Conservation (phyloP, 371 early-diverging fungal species). For the Mucor saturninus region DNA sequence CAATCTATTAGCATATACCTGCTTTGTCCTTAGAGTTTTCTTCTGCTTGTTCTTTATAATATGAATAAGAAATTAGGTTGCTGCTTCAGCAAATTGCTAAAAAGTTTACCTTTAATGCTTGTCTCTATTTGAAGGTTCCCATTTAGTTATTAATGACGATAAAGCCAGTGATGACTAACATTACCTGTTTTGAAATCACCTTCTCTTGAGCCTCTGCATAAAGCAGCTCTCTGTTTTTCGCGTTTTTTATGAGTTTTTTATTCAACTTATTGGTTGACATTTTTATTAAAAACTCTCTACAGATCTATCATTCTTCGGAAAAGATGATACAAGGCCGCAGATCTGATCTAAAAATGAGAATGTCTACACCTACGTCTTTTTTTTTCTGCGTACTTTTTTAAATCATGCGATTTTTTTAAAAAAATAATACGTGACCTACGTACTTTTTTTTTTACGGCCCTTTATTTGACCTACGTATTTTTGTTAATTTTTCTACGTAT, state of each 20-base stretch:
- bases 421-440: too few relatives aligned
- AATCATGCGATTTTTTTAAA: too few relatives aligned
- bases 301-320: too few relatives aligned
- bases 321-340: conserved; percentile 1
- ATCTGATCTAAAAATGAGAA: too few relatives aligned
- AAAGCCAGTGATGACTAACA: conserved; percentile 9
- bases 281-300: conserved; percentile 21
- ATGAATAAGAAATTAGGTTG: conserved; percentile 3
- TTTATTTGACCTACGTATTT: too few relatives aligned
- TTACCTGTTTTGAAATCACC: conserved; percentile 17
- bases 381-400: too few relatives aligned
- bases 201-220: conserved; percentile 25
- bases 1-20: conserved; percentile 11
- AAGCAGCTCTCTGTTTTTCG: conserved; percentile 24
- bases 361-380: too few relatives aligned
- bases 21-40: conserved; percentile 16
- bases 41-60: not conserved
- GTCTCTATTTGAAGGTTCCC: conserved; percentile 15
- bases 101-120: conserved; percentile 12
- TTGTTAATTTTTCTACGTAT: too few relatives aligned
- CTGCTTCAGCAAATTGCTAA: not conserved
- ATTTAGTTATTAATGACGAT: conserved; percentile 13
- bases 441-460: too few relatives aligned
- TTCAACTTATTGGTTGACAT: conserved; percentile 21
- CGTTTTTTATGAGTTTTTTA: conserved; percentile 20